A percentile compares a stretch with the other conserved stretches of the same genome.
Conservation (phyloP, 495 filamentous ascomycete species). For the Aspergillus olivimuriae region DNA sequence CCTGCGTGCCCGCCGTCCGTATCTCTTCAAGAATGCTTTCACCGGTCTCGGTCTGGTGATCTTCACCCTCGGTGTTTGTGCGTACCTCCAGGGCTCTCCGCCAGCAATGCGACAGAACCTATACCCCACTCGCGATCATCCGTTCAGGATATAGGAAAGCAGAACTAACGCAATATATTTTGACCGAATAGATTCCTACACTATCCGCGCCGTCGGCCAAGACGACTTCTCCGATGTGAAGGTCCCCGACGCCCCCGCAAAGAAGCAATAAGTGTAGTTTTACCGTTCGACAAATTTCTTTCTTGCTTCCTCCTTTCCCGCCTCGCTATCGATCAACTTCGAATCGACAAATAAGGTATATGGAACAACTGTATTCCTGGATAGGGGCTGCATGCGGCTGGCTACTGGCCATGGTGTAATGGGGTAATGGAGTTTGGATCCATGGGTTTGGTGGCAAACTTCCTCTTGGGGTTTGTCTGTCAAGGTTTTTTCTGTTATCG, state of each 20-base stretch:
- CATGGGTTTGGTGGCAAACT: neutral
- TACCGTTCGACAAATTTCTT: neutral
- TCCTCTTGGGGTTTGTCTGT: neutral
- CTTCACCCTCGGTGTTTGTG: constrained; percentile 78
- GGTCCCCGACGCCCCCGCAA: constrained; percentile 64
- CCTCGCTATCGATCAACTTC: neutral
- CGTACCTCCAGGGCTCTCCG: no score
- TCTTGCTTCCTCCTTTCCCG: neutral
- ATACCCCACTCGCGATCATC: no score
- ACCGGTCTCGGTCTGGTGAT: constrained; percentile 64
- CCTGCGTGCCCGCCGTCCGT: constrained; percentile 83
- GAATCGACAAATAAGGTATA: no score
- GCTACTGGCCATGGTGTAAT: constrained; percentile 3
- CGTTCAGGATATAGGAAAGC: no score
- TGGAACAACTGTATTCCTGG: no score
- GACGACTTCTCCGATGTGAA: constrained; percentile 97
- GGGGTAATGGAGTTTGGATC: constrained; percentile 6
- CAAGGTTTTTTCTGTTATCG: neutral
- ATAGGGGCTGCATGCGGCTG: neutral
- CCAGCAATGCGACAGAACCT: no score
- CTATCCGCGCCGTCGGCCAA: constrained; percentile 82
- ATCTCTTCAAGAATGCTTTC: constrained; percentile 79
- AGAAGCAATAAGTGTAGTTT: constrained; percentile 15
- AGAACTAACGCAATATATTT: neutral
- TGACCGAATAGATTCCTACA: constrained; percentile 66